Base-by-base conservation (phyloP, 192 early-diverging fungal genomes). In the Lobosporangium transversale region DNA sequence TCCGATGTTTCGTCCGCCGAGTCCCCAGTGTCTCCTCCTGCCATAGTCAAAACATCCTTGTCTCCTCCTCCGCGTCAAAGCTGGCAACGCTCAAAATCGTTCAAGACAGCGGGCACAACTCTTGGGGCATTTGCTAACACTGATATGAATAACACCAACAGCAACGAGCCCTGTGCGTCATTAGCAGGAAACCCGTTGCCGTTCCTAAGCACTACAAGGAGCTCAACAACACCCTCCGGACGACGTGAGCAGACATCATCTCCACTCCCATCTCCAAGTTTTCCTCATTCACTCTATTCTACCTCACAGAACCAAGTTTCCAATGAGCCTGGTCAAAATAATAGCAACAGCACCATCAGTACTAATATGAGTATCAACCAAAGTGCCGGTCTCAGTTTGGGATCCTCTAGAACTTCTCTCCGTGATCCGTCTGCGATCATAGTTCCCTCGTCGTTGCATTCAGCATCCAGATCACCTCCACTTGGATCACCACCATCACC, bases 11-110 rank as follows among this genome's bases (percentile, higher is more conserved):
- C 43, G 23, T n/a, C 57, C 10, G 49, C 29, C 21, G 3, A 31
- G 20, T 36, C 60, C 23, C 14, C 60, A 8, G 7, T 31, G 12
- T 3, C 23, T 3, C 48, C 61, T 14, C 24, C 37, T 7, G 35
- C 27, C 24, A 53, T 53, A 9, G 21, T 49, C 2, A 61, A 49
- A 26, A 36, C 62, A 8, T 75, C 71, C 6, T 50, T 75, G 21
- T 61, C 71, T 1, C 71, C 71, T 5, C 71, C 71, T 12, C 71
- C 71, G 29, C 71, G 71, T 23, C 71, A 75, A 35, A 64, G 70
- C 23, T 74, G 70, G 70, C 18, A 30, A 0, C 71, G 63, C 11
- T 60, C 71, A 45, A 75, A 75, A 53, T 75, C 71, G 0, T 66
- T 49, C 63, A 55, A 66, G 45, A 42, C 57, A 3, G 8, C 43